These are phyloP conservation scores for Begonia fuchsioides DNA, from an alignment of 306 rosid species.

Conservation along the genomic window DNA sequence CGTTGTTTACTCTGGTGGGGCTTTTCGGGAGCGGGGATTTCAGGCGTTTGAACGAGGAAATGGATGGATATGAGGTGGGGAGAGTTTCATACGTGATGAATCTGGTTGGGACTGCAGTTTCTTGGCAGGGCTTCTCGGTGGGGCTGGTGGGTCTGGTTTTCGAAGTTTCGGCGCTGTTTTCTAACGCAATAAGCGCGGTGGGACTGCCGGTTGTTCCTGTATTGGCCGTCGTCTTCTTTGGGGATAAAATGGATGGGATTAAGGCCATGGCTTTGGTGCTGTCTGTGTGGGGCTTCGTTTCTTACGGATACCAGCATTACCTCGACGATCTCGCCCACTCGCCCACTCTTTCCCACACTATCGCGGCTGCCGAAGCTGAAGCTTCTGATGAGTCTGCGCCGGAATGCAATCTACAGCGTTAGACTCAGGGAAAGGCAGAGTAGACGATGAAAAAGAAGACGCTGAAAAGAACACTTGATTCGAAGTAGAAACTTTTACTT, in stretches of 20 bases:
- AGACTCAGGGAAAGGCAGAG: too few relatives aligned
- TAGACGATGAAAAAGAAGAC: too few relatives aligned
- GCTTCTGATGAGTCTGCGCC: too few relatives aligned
- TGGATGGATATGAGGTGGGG: conserved; percentile 25
- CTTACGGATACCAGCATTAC: conserved; percentile 28
- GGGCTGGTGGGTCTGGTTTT: conserved; percentile 22
- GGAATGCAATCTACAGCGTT: too few relatives aligned
- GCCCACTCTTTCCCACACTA: too few relatives aligned
- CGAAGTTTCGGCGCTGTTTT: conserved; percentile 32
- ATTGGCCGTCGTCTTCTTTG: conserved; percentile 24
- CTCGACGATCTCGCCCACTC: conserved; percentile 9
- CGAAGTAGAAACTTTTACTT: too few relatives aligned
- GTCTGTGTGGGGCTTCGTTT: conserved; percentile 34
- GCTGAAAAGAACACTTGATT: too few relatives aligned
- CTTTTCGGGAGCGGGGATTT: conserved; percentile 28
- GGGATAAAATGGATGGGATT: conserved; percentile 23
- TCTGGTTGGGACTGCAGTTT: conserved; percentile 18
- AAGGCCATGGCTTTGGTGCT: conserved; percentile 27
- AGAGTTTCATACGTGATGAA: conserved; percentile 21
- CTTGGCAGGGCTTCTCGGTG: conserved; percentile 13
- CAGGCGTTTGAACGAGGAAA: conserved; percentile 21
- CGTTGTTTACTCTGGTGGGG: conserved; percentile 14
- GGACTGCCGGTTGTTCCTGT: conserved; percentile 30
- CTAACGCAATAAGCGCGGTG: conserved; percentile 20
- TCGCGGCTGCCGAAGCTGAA: too few relatives aligned